phyloP scores from a whole-genome alignment of 805 yeast genomes.

The Cyberlindnera suaveolens region DNA sequence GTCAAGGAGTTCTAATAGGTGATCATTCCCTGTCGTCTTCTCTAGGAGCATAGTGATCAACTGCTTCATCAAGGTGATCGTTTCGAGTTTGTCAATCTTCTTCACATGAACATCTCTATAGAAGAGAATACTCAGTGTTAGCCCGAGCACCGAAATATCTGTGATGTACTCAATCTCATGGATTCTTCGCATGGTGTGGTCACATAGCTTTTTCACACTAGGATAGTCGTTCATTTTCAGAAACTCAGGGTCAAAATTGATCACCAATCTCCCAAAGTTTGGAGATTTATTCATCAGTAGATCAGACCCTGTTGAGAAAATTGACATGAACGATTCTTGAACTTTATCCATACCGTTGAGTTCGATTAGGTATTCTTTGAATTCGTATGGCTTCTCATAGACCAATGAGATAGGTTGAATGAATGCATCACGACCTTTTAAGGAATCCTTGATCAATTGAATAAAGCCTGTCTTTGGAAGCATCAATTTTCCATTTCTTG shows the following conservation, averaged over 20 bases:
- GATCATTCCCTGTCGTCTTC: conserved; percentile 7
- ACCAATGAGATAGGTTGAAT: conserved; percentile 16
- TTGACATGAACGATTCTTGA: conserved; percentile 17
- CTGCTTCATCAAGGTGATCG: conserved; percentile 5
- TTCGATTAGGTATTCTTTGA: conserved; percentile 18
- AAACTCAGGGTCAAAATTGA: conserved; percentile 13
- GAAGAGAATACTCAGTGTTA: conserved; percentile 11
- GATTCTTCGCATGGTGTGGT: conserved; percentile 10
- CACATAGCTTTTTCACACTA: conserved; percentile 5
- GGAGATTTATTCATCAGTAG: conserved; percentile 3
- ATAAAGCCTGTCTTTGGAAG: conserved; percentile 19
- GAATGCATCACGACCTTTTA: conserved; percentile 4
- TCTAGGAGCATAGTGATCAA: conserved; percentile 1
- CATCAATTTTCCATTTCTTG: conserved; percentile 21
- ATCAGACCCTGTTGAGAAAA: conserved; percentile 10
- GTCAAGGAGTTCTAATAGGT: conserved; percentile 2
- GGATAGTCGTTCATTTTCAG: conserved; percentile 4
- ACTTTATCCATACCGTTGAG: conserved; percentile 20
- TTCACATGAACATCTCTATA: conserved; percentile 12
- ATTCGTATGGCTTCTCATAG: conserved; percentile 22
- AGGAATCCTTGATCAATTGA: conserved; percentile 11
- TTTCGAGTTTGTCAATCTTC: conserved; percentile 3
- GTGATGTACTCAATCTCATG: conserved; percentile 14
- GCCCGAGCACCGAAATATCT: conserved; percentile 14
- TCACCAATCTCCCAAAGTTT: conserved; percentile 18